These are phyloP conservation scores for Penicillium expansum DNA, from an alignment of 2,329 filamentous ascomycete species.

Conservation along the genomic window DNA sequence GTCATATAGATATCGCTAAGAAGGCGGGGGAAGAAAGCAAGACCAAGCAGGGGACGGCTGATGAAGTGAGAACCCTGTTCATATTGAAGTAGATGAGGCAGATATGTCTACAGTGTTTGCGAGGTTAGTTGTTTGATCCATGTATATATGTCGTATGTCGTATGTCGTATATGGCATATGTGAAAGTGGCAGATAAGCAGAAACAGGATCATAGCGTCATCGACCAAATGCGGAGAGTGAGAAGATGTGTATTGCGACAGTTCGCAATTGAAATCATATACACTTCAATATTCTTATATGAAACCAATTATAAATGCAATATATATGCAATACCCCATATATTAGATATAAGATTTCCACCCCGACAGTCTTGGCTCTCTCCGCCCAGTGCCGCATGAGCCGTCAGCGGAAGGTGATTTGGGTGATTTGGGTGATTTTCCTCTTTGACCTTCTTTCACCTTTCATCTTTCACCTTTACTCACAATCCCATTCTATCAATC, in stretches of 20 bases:
- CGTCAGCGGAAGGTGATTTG: conserved; percentile 5
- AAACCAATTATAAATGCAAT: background rate
- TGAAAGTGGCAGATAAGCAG: background rate
- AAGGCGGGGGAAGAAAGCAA: background rate
- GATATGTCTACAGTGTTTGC: background rate
- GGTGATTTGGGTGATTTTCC: background rate
- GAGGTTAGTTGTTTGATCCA: background rate
- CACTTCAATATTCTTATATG: background rate
- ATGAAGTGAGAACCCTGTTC: background rate
- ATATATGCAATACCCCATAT: background rate
- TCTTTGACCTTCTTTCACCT: background rate
- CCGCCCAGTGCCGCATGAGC: conserved; percentile 10
- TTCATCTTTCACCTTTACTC: background rate
- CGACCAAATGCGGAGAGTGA: background rate
- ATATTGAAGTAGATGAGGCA: background rate
- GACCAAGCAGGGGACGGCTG: background rate
- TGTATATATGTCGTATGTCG: too few relatives aligned
- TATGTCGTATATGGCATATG: too few relatives aligned
- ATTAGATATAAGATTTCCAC: conserved; percentile 1
- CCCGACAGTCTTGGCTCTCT: conserved; percentile 8
- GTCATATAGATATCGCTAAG: background rate
- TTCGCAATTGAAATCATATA: background rate
- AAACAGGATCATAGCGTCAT: conserved; percentile 2
- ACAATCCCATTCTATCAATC: background rate
- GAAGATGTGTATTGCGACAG: background rate